phyloP scores from a whole-genome alignment of 1,284 basidiomycete species.

The Rhodotorula sp. region DNA sequence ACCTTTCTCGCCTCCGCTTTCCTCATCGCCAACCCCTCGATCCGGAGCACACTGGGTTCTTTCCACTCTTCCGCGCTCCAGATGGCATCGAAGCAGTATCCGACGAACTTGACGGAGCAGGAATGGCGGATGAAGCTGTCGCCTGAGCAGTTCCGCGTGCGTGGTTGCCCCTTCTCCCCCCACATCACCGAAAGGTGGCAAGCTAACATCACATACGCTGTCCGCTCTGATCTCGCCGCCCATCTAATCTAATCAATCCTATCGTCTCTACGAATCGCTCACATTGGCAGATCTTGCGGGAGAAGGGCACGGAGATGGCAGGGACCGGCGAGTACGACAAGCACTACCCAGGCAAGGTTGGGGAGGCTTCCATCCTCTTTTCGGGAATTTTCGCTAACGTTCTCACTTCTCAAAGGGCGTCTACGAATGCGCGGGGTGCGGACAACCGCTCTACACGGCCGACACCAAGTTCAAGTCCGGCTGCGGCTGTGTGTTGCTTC shows the following conservation, averaged over 20 bases:
- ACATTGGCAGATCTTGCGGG: conserved; percentile 45
- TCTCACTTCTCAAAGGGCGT: conserved; percentile 17
- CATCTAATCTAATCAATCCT: no score
- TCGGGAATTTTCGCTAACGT: no score
- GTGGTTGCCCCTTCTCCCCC: background rate
- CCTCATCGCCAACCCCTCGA: conserved; percentile 9
- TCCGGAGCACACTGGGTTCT: no score
- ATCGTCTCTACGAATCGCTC: background rate
- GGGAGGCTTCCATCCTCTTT: no score
- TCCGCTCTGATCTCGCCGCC: no score
- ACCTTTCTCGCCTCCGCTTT: conserved; percentile 11
- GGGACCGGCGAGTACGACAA: conserved; percentile 51
- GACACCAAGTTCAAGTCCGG: conserved; percentile 49
- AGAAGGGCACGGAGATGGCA: conserved; percentile 51
- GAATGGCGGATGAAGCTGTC: conserved; percentile 36
- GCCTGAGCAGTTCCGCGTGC: conserved; percentile 39
- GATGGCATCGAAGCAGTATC: conserved; percentile 19
- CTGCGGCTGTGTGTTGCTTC: conserved; percentile 48
- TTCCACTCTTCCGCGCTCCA: no score
- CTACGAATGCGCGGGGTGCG: conserved; percentile 40
- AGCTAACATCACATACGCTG: no score
- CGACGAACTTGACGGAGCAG: conserved; percentile 4
- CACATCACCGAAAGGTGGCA: background rate
- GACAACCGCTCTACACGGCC: conserved; percentile 35
- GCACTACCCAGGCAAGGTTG: conserved; percentile 47